Percentiles rank a stretch among this genome's conserved stretches.
Conservation (phyloP, 805 yeast species). For the Komagataella kurtzmanii region DNA sequence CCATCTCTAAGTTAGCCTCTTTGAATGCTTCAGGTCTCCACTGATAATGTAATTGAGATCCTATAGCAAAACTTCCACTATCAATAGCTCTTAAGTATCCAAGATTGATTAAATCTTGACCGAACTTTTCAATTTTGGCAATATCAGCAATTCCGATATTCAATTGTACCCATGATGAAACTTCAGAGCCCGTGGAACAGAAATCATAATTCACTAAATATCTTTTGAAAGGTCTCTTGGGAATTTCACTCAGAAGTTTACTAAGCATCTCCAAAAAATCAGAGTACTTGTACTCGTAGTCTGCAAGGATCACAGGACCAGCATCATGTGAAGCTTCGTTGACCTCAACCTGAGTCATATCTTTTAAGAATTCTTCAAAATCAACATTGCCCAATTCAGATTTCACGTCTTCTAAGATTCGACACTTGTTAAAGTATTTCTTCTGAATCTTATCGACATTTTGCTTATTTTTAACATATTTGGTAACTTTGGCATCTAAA, state of each 20-base stretch:
- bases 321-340: slow-evolving; percentile 1
- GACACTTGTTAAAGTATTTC: slow-evolving; percentile 65
- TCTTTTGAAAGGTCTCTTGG: slow-evolving; percentile 40
- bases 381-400: slow-evolving; percentile 25
- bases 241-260: slow-evolving; percentile 33
- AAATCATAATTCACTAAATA: slow-evolving; percentile 56
- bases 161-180: slow-evolving; percentile 44
- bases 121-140: slow-evolving; percentile 55
- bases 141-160: slow-evolving; percentile 29
- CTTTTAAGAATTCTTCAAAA: slow-evolving; percentile 17
- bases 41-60: slow-evolving; percentile 63
- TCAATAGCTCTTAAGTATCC: slow-evolving; percentile 60
- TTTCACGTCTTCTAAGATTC: slow-evolving; percentile 56
- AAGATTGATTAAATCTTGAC: slow-evolving; percentile 51
- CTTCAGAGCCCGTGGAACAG: slow-evolving; percentile 46
- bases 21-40: slow-evolving; percentile 66
- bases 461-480: slow-evolving; percentile 31
- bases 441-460: slow-evolving; percentile 41
- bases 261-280: slow-evolving; percentile 27
- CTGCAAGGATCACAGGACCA: slow-evolving; percentile 1
- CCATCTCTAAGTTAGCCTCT: slow-evolving; percentile 22
- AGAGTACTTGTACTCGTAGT: not conserved
- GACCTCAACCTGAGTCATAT: slow-evolving; percentile 6
- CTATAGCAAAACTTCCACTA: slow-evolving; percentile 49
- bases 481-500: slow-evolving; percentile 34